phyloP scores from a whole-genome alignment of 1,139 yeast species.

The Yamadazyma triangularis region DNA sequence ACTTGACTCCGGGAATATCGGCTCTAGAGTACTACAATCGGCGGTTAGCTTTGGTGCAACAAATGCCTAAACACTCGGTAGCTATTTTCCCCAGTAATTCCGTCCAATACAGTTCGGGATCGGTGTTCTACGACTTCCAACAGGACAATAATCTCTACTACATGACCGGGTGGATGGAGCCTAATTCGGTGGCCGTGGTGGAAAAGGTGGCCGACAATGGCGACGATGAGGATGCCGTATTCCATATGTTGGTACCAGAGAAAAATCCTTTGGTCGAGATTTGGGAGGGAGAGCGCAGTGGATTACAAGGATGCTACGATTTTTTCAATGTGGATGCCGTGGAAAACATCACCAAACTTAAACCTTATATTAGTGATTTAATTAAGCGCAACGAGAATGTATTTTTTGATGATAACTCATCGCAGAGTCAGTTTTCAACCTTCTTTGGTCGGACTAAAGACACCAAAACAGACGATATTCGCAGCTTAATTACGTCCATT shows the following conservation, averaged over 20 bases:
- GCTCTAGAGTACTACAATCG: conserved; percentile 79
- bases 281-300: conserved; percentile 95
- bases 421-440: conserved; percentile 5
- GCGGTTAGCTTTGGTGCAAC: conserved; percentile 51
- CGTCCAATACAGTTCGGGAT: conserved; percentile 77
- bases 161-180: conserved; percentile 91
- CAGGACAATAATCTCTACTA: conserved; percentile 88
- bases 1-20: conserved; percentile 82
- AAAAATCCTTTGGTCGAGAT: conserved; percentile 70
- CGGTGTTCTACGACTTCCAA: conserved; percentile 87
- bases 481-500: conserved; percentile 8
- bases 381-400: conserved; percentile 45
- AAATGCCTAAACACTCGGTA: conserved; percentile 60
- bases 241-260: conserved; percentile 87
- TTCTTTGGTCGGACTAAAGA: conserved; percentile 11
- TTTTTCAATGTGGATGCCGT: conserved; percentile 85
- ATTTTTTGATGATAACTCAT: conserved; percentile 40
- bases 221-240: conserved; percentile 47
- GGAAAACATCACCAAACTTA: conserved; percentile 42
- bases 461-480: conserved; percentile 7
- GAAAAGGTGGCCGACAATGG: conserved; percentile 52
- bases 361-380: conserved; percentile 41
- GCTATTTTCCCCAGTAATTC: conserved; percentile 73
- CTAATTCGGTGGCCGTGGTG: conserved; percentile 72
- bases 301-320: conserved; percentile 75